Evolutionary conservation across 768 basidiomycete genomes (phyloP).

Genomic region (Termitomyces sp.): DNA sequence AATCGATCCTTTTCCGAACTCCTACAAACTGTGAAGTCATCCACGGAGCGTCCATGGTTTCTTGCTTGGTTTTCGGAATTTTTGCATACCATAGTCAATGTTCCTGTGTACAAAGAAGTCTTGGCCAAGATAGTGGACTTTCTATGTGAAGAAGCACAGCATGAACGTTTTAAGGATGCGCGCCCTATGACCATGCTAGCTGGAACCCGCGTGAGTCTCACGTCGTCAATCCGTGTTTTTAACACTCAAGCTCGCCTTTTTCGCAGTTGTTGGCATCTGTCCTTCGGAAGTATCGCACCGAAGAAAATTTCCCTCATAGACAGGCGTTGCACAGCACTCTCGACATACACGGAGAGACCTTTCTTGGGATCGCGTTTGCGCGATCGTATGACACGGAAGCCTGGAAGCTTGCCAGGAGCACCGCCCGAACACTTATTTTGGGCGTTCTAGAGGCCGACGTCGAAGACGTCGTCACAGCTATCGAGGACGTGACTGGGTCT

Average conservation of each 20-base stretch:
- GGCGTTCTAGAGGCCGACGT: constrained; percentile 29
- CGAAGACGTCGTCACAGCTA: constrained; percentile 23
- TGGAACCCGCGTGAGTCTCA: constrained; percentile 56
- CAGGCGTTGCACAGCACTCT: constrained; percentile 26
- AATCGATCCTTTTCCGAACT: constrained; percentile 55
- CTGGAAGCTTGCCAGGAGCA: constrained; percentile 32
- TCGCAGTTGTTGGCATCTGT: constrained; percentile 29
- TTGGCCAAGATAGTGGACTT: constrained; percentile 70
- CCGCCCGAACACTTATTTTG: constrained; percentile 32
- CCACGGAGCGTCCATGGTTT: constrained; percentile 39
- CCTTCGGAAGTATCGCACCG: constrained; percentile 18
- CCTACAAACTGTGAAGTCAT: constrained; percentile 31
- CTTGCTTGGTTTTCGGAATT: constrained; percentile 66
- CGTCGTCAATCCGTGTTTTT: neutral
- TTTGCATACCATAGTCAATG: constrained; percentile 50
- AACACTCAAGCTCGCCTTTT: neutral
- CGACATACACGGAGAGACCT: constrained; percentile 34
- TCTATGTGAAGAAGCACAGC: constrained; percentile 79
- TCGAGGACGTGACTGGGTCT: constrained; percentile 26
- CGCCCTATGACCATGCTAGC: constrained; percentile 58
- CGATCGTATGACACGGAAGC: constrained; percentile 25
- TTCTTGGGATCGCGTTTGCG: constrained; percentile 36
- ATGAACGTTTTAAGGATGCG: constrained; percentile 59
- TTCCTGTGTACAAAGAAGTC: constrained; percentile 53
- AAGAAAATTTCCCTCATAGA: constrained; percentile 16